Percentiles rank a stretch among this genome's conserved stretches.
Conservation (phyloP, 306 rosid species). For the Spatholobus suberectus region DNA sequence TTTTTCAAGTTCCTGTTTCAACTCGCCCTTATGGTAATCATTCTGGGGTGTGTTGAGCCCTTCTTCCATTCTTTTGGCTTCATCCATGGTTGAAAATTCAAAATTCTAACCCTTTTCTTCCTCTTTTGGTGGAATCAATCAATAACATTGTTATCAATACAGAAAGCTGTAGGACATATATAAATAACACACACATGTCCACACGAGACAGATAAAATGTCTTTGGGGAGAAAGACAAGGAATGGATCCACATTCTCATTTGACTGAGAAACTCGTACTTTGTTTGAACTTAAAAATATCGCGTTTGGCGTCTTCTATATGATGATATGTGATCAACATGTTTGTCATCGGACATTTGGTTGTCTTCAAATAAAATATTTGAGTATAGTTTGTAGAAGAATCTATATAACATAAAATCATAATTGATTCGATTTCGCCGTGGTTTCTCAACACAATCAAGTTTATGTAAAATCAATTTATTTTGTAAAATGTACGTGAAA, state of each 20-base stretch:
- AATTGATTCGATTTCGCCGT: neutral
- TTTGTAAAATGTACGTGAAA: neutral
- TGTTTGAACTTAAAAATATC: neutral
- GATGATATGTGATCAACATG: neutral
- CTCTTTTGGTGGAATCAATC: neutral
- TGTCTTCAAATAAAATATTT: neutral
- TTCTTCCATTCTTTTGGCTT: slow-evolving; percentile 64
- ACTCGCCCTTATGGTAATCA: slow-evolving; percentile 8
- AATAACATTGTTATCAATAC: neutral
- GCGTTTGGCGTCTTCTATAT: neutral
- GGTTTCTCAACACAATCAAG: neutral
- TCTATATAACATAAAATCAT: neutral
- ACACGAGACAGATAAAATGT: slow-evolving; percentile 18
- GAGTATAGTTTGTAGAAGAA: neutral
- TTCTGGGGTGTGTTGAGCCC: slow-evolving; percentile 35
- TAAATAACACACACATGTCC: neutral
- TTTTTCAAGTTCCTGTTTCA: slow-evolving; percentile 1
- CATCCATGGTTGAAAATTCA: slow-evolving; percentile 50
- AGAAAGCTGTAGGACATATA: slow-evolving; percentile 2
- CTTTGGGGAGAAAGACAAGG: slow-evolving; percentile 2
- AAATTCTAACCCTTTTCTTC: neutral
- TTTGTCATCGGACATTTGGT: neutral
- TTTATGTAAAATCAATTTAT: neutral
- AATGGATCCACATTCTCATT: slow-evolving; percentile 29
- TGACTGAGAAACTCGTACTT: neutral